These are phyloP conservation scores for Mycena galopus DNA, from an alignment of 768 basidiomycete species.

Conservation along the genomic window DNA sequence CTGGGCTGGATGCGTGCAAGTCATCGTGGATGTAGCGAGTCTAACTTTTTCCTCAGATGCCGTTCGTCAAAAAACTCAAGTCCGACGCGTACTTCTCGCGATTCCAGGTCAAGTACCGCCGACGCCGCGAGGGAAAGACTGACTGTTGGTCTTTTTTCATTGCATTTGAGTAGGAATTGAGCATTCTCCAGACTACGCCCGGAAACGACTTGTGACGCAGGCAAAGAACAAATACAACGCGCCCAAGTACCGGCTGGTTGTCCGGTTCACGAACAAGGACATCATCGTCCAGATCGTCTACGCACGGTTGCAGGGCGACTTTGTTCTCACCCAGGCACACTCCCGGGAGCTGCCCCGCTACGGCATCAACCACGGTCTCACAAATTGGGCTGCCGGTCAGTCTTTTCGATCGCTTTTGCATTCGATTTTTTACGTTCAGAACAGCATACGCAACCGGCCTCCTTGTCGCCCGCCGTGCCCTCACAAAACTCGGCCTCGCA, in stretches of 20 bases:
- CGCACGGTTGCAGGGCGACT: slow-evolving; percentile 97
- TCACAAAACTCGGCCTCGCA: slow-evolving; percentile 94
- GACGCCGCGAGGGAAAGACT: slow-evolving; percentile 98
- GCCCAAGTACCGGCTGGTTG: slow-evolving; percentile 98
- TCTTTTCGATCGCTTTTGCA: slow-evolving; percentile 12
- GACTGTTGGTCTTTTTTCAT: slow-evolving; percentile 75
- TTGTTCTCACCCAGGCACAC: slow-evolving; percentile 88
- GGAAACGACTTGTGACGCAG: slow-evolving; percentile 96
- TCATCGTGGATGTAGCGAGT: slow-evolving; percentile 48
- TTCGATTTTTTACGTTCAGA: background rate
- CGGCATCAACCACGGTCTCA: slow-evolving; percentile 97
- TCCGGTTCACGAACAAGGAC: slow-evolving; percentile 98
- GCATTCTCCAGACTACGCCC: slow-evolving; percentile 84
- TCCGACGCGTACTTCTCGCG: slow-evolving; percentile 97
- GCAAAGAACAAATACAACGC: slow-evolving; percentile 99
- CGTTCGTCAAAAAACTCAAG: slow-evolving; percentile 98
- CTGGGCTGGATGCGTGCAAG: slow-evolving; percentile 52
- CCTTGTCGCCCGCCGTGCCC: slow-evolving; percentile 92
- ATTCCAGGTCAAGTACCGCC: slow-evolving; percentile 98
- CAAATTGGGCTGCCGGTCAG: slow-evolving; percentile 97
- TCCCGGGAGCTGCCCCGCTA: slow-evolving; percentile 95
- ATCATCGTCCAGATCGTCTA: slow-evolving; percentile 97
- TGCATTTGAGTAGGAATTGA: slow-evolving; percentile 24
- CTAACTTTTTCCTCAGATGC: slow-evolving; percentile 67
- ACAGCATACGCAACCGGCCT: slow-evolving; percentile 97